Evolutionary conservation across 2,329 filamentous ascomycete genomes (phyloP).

Genomic region (Cladophialophora carrionii): DNA sequence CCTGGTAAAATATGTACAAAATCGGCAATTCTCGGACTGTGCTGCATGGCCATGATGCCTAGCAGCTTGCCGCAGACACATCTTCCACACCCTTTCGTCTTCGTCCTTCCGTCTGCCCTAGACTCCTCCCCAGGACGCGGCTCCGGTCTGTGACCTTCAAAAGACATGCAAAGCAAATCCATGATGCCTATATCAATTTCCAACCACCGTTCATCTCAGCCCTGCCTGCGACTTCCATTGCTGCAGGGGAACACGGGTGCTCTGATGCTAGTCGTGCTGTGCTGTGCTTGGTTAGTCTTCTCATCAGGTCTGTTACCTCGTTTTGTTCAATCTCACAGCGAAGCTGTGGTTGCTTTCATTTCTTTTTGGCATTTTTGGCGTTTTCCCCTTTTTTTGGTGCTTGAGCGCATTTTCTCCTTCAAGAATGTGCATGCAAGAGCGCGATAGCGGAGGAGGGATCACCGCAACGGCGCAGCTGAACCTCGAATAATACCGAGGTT

Average conservation of each 20-base stretch:
- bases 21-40: not conserved
- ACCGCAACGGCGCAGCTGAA: not conserved
- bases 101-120: not conserved
- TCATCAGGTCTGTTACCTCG: constrained; percentile 27
- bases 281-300: constrained; percentile 28
- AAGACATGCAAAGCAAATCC: constrained; percentile 9
- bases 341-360: constrained; percentile 19
- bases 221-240: constrained; percentile 17
- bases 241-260: constrained; percentile 31
- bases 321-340: constrained; percentile 20
- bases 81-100: not conserved
- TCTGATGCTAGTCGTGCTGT: constrained; percentile 35
- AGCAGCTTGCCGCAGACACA: not conserved
- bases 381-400: constrained; percentile 35
- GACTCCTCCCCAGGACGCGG: not conserved
- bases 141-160: not conserved
- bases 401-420: constrained; percentile 11
- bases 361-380: constrained; percentile 30
- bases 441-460: not conserved
- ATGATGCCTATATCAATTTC: not conserved
- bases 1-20: constrained; percentile 16
- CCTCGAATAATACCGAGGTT: not conserved
- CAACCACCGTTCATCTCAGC: constrained; percentile 10
- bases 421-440: constrained; percentile 7
- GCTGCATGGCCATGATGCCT: not conserved